Conservation (phyloP, 108 stramenopile genomes). For the Schizochytrium sp. region DNA sequence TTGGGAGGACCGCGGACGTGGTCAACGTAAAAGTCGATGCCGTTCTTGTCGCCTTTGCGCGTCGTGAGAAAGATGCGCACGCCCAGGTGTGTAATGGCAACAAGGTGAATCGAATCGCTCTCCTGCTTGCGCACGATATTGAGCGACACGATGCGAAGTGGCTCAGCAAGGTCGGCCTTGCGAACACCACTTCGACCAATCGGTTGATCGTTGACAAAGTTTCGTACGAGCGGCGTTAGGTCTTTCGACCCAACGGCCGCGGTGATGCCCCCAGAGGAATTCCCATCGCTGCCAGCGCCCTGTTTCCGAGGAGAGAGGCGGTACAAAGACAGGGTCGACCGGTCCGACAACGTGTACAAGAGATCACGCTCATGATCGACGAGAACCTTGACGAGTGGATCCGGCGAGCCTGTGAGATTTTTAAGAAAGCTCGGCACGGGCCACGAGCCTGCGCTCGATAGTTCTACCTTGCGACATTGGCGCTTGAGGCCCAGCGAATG, state of each 20-base stretch:
- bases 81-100: background rate
- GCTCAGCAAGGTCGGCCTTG: background rate
- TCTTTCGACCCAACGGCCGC: background rate
- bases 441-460: background rate
- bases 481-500: slow-evolving; percentile 4
- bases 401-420: background rate
- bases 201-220: background rate
- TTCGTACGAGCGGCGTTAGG: background rate
- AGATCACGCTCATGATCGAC: background rate
- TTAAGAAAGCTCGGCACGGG: background rate
- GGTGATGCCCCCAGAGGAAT: background rate
- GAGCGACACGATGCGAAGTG: background rate
- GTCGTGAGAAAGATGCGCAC: slow-evolving; percentile 1
- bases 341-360: background rate
- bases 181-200: background rate
- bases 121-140: background rate
- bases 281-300: background rate
- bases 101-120: slow-evolving; percentile 3
- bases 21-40: background rate
- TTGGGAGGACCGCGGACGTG: background rate
- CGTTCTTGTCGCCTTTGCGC: background rate
- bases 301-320: background rate
- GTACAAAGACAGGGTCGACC: background rate
- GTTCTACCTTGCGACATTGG: background rate
- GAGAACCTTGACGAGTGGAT: background rate